phyloP scores from a whole-genome alignment of 192 early-diverging fungal genomes.

The Linnemannia zychae region DNA sequence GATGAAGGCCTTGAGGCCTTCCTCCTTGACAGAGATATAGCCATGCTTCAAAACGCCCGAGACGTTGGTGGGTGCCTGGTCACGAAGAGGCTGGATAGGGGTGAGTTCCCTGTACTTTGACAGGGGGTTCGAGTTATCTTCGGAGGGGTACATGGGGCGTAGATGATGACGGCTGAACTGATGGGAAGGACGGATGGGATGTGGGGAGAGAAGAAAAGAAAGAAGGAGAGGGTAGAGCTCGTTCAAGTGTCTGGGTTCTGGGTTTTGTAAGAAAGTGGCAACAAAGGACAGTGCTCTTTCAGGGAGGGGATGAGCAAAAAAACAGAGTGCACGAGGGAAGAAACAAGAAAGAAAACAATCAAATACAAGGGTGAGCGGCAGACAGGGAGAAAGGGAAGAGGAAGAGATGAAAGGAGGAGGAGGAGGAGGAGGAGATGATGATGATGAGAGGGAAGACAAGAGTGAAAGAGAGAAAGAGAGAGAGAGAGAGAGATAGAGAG shows the following conservation, averaged over 20 bases:
- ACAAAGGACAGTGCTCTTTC: constrained; percentile 4
- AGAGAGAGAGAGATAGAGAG: constrained; percentile 5
- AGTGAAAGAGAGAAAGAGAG: not conserved
- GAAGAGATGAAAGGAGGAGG: not conserved
- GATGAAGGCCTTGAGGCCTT: constrained; percentile 90
- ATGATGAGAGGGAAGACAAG: not conserved
- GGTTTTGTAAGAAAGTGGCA: not conserved
- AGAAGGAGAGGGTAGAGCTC: not conserved
- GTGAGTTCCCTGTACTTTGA: constrained; percentile 51
- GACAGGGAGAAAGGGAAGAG: not conserved
- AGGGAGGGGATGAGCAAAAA: not conserved
- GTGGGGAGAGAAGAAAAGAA: not conserved
- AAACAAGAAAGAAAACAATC: not conserved
- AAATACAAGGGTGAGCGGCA: not conserved
- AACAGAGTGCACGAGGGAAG: not conserved
- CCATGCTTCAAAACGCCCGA: constrained; percentile 80
- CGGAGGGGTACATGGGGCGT: constrained; percentile 36
- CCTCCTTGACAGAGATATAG: constrained; percentile 92
- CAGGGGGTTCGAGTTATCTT: constrained; percentile 49
- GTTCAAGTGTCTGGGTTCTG: not conserved
- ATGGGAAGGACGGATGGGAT: constrained; percentile 1
- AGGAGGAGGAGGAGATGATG: not conserved
- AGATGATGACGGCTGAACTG: constrained; percentile 14
- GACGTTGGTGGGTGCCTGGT: constrained; percentile 47
- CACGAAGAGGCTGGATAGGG: constrained; percentile 38